Evolutionary conservation across 306 rosid genomes (phyloP).

Genomic region (Casuarina cunninghamiana): DNA sequence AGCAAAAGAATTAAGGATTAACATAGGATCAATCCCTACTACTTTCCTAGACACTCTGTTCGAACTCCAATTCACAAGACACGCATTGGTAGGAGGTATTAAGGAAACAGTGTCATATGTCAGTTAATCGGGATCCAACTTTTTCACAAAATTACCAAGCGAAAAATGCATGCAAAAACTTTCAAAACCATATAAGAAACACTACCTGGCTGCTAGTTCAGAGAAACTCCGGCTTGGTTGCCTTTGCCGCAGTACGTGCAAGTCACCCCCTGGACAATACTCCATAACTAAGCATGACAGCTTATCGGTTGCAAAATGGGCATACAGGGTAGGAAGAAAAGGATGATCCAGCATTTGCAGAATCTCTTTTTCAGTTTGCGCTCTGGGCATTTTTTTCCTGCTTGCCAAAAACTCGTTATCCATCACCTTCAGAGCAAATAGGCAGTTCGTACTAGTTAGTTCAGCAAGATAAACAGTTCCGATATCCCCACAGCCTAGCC

Average conservation of each 20-base stretch:
- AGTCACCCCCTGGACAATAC: slow-evolving; percentile 94
- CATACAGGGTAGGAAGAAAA: slow-evolving; percentile 86
- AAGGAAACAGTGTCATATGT: background rate
- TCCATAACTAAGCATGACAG: slow-evolving; percentile 93
- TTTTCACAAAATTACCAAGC: background rate
- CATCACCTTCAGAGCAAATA: slow-evolving; percentile 92
- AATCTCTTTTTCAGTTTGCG: slow-evolving; percentile 94
- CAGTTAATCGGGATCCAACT: background rate
- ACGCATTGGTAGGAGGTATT: background rate
- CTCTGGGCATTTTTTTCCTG: slow-evolving; percentile 78
- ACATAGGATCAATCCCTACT: background rate
- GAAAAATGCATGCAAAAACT: slow-evolving; percentile 1
- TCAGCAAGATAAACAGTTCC: slow-evolving; percentile 99
- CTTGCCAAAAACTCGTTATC: slow-evolving; percentile 82
- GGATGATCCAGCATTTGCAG: slow-evolving; percentile 96
- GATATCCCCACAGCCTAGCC: slow-evolving; percentile 95
- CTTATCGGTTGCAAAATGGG: slow-evolving; percentile 72
- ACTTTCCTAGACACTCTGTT: background rate
- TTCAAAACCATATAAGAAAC: slow-evolving; percentile 6
- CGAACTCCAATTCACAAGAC: background rate
- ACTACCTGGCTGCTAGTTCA: slow-evolving; percentile 86
- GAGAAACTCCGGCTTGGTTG: slow-evolving; percentile 77
- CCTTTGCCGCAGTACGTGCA: slow-evolving; percentile 91
- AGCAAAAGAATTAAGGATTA: background rate
- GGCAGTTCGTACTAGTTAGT: slow-evolving; percentile 66